Percentiles rank a stretch among this genome's conserved stretches.
These are phyloP conservation scores for Chlamydomonas sphaeroides DNA, from an alignment of 139 green algal genomes.

Conservation along the genomic window DNA sequence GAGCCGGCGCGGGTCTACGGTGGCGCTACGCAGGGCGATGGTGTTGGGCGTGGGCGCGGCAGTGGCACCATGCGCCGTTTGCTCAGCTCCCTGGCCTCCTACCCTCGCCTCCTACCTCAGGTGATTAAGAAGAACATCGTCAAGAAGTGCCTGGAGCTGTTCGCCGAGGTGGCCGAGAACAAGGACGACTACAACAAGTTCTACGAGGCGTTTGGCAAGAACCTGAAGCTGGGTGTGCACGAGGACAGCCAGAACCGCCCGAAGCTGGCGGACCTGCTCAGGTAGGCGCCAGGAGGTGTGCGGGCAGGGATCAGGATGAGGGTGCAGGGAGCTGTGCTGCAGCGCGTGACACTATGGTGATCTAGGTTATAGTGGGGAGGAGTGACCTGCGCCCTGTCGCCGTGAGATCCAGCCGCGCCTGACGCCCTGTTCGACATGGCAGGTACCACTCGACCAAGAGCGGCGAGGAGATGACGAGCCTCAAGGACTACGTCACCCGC, in stretches of 20 bases:
- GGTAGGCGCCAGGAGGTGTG: no score
- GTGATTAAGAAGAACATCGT: constrained; percentile 99
- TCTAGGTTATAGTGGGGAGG: no score
- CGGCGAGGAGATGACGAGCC: constrained; percentile 95
- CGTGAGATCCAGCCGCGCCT: no score
- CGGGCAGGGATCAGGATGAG: background rate
- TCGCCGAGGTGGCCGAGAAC: constrained; percentile 98
- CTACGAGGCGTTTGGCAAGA: constrained; percentile 99
- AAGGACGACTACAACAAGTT: constrained; percentile 99
- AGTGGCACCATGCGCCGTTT: no score
- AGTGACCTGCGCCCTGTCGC: background rate
- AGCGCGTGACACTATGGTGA: no score
- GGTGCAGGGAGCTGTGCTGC: no score
- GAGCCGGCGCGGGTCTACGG: no score
- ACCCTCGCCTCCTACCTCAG: constrained; percentile 8
- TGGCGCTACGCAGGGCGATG: no score
- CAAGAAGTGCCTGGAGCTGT: constrained; percentile 99
- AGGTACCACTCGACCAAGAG: constrained; percentile 97
- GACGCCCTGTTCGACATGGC: no score
- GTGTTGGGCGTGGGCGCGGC: no score
- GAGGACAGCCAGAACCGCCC: constrained; percentile 95
- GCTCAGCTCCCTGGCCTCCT: no score
- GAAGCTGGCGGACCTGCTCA: constrained; percentile 98
- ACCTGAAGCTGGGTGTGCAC: constrained; percentile 99
- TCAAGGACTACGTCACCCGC: constrained; percentile 99